Evolutionary conservation across 257 asterid species (phyloP).

Genomic region (Eustoma russellianum): DNA sequence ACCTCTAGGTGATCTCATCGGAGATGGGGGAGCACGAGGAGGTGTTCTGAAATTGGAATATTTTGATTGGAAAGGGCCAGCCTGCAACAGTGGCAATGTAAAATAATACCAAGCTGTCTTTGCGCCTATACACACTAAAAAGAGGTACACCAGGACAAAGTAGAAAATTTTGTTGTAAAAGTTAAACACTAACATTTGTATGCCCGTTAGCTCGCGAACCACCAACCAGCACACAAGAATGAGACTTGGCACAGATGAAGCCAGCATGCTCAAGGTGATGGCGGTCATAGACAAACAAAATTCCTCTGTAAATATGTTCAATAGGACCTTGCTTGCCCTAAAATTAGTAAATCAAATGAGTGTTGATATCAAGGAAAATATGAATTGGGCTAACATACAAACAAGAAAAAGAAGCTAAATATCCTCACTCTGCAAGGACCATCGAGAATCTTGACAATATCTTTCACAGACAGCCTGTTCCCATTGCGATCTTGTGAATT

Average conservation of each 20-base stretch:
- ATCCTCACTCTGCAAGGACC: slow-evolving; percentile 80
- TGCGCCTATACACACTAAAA: neutral
- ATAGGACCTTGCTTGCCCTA: slow-evolving; percentile 97
- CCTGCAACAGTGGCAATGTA: slow-evolving; percentile 36
- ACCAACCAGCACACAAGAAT: slow-evolving; percentile 81
- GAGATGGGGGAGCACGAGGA: slow-evolving; percentile 65
- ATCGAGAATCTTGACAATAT: slow-evolving; percentile 74
- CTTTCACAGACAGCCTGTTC: slow-evolving; percentile 76
- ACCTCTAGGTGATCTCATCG: slow-evolving; percentile 84
- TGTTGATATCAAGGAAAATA: too few species aligned
- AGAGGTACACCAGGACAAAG: neutral
- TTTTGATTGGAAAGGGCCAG: slow-evolving; percentile 44
- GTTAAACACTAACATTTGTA: slow-evolving; percentile 49
- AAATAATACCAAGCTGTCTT: neutral
- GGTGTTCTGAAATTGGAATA: slow-evolving; percentile 53
- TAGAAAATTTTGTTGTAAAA: neutral
- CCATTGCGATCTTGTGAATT: slow-evolving; percentile 62
- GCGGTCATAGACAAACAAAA: slow-evolving; percentile 71
- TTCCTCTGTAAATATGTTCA: slow-evolving; percentile 73
- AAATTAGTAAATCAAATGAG: neutral
- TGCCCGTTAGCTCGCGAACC: slow-evolving; percentile 81
- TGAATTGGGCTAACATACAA: too few species aligned
- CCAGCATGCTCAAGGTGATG: slow-evolving; percentile 99
- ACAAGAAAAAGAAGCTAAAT: neutral
- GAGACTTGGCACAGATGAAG: slow-evolving; percentile 86